These are phyloP conservation scores for Orbilia quercus DNA, from an alignment of 2,329 filamentous ascomycete species.

Conservation along the genomic window DNA sequence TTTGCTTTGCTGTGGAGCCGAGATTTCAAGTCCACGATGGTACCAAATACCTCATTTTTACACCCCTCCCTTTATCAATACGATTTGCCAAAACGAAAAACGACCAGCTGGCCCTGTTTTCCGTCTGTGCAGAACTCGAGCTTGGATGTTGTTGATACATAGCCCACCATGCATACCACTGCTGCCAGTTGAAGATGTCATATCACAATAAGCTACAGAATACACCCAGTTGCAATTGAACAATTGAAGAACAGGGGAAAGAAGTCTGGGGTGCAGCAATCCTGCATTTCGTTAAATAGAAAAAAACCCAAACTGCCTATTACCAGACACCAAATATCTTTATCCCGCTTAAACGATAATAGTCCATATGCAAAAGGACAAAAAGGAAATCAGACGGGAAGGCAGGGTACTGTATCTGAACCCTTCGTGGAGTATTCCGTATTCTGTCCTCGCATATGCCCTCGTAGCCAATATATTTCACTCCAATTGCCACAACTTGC, in stretches of 20 bases:
- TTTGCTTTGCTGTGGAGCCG: constrained; percentile 13
- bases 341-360: constrained; percentile 3
- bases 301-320: too few species aligned
- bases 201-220: constrained; percentile 45
- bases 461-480: neutral
- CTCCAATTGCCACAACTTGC: constrained; percentile 17
- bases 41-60: neutral
- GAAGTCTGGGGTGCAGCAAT: constrained; percentile 54
- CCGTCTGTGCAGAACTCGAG: neutral
- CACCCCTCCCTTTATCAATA: constrained; percentile 28
- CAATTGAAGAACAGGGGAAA: neutral
- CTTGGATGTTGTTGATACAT: constrained; percentile 4
- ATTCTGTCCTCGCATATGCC: neutral
- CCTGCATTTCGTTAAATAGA: constrained; percentile 38
- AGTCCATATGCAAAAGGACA: constrained; percentile 12
- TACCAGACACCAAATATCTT: neutral
- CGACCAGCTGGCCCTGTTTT: constrained; percentile 3
- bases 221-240: neutral
- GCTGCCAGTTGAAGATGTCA: constrained; percentile 12
- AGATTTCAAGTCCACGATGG: constrained; percentile 36
- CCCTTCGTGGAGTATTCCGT: too few species aligned
- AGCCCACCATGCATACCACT: neutral
- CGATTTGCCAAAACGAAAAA: constrained; percentile 26
- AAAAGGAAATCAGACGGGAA: neutral
- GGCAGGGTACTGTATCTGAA: neutral